A percentile compares a stretch with the other conserved stretches of the same genome.
phyloP scores from a whole-genome alignment of 257 asterid species.

The Fraxinus quadrangulata region DNA sequence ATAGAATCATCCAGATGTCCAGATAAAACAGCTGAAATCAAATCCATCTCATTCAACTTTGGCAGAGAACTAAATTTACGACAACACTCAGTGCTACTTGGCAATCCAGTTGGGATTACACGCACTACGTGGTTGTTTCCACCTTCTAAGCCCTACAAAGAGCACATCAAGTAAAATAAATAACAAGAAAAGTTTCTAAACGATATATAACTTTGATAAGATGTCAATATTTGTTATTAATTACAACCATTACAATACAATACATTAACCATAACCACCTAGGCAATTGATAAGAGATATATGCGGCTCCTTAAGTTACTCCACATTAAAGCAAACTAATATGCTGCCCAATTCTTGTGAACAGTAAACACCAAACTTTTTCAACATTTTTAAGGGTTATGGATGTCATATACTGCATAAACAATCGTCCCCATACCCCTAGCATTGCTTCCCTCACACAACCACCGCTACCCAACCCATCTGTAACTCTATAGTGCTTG shows the following conservation, averaged over 20 bases:
- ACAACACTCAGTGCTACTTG: constrained; percentile 34
- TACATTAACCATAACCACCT: not conserved
- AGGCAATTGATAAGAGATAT: not conserved
- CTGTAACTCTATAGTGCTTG: not conserved
- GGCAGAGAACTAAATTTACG: constrained; percentile 46
- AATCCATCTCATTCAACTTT: constrained; percentile 69
- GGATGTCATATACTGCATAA: not conserved
- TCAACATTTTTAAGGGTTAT: not conserved
- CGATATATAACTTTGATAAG: constrained; percentile 6
- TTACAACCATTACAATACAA: not conserved
- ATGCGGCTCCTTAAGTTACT: not conserved
- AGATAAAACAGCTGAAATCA: constrained; percentile 68
- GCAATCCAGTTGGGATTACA: constrained; percentile 62
- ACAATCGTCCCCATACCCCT: not conserved
- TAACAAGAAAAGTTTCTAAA: constrained; percentile 17
- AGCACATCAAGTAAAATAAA: constrained; percentile 21
- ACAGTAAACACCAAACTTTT: not conserved
- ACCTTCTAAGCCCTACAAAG: constrained; percentile 54
- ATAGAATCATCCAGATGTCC: constrained; percentile 74
- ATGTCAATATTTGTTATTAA: not conserved
- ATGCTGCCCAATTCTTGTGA: not conserved
- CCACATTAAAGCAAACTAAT: not conserved
- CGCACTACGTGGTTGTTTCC: constrained; percentile 41
- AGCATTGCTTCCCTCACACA: not conserved
- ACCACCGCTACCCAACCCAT: not conserved